These are phyloP conservation scores for Metschnikowia vanudenii DNA, from an alignment of 805 yeast genomes.

Conservation along the genomic window DNA sequence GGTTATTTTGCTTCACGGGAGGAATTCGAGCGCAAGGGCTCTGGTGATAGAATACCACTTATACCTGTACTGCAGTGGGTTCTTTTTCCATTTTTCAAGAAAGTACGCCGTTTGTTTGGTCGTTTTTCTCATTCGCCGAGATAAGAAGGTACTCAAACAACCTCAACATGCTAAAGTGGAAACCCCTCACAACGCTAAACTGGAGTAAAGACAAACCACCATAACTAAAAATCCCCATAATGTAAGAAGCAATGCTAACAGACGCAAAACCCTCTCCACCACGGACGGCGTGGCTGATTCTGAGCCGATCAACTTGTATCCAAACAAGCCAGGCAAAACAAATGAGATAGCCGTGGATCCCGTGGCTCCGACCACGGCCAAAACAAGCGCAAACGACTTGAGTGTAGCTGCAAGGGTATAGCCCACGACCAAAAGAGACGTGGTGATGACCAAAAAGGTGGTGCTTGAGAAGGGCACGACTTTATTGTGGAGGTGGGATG, in stretches of 20 bases:
- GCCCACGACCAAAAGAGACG: slow-evolving; percentile 44
- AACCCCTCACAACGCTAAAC: slow-evolving; percentile 16
- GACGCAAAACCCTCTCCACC: slow-evolving; percentile 33
- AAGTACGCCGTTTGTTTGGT: too few relatives aligned
- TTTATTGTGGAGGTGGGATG: neutral
- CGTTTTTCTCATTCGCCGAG: too few relatives aligned
- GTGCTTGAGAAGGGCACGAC: slow-evolving; percentile 48
- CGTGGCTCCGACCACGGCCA: slow-evolving; percentile 77
- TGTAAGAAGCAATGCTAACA: slow-evolving; percentile 43
- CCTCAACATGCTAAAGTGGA: too few relatives aligned
- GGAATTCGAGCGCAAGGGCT: too few relatives aligned
- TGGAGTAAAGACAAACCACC: slow-evolving; percentile 42
- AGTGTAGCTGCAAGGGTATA: slow-evolving; percentile 59
- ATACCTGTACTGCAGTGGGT: too few relatives aligned
- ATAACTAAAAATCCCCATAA: slow-evolving; percentile 55
- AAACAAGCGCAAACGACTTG: slow-evolving; percentile 62
- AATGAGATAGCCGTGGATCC: slow-evolving; percentile 80
- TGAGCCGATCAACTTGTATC: slow-evolving; percentile 53
- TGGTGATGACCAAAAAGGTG: slow-evolving; percentile 50
- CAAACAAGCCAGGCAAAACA: slow-evolving; percentile 76
- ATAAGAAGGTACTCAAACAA: too few relatives aligned
- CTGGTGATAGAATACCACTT: too few relatives aligned
- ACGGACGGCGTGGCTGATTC: slow-evolving; percentile 24
- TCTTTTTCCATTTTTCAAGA: too few relatives aligned
- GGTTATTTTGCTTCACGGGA: too few relatives aligned